These are phyloP conservation scores for Fusarium chuoi DNA, from an alignment of 2,329 filamentous ascomycete species.

Conservation along the genomic window DNA sequence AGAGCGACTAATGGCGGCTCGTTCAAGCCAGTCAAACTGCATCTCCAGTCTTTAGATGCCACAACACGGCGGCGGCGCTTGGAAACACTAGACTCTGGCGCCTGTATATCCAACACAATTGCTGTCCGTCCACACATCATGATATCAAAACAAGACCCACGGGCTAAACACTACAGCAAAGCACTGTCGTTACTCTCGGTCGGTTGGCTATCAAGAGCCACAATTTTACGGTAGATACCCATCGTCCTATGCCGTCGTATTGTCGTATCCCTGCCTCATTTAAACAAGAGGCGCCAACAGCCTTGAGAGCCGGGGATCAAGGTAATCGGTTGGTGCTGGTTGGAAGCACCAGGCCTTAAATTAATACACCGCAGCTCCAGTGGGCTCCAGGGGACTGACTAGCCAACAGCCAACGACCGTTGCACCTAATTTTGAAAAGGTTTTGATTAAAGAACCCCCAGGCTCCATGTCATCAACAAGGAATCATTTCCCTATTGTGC, in stretches of 20 bases:
- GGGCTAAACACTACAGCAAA: background rate
- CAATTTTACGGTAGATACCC: slow-evolving; percentile 29
- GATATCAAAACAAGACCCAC: slow-evolving; percentile 7
- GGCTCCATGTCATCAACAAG: slow-evolving; percentile 30
- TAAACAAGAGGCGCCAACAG: slow-evolving; percentile 36
- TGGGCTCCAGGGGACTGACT: slow-evolving; percentile 13
- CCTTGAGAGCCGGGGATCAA: slow-evolving; percentile 29
- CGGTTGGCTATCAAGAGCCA: slow-evolving; percentile 31
- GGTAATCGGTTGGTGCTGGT: slow-evolving; percentile 32
- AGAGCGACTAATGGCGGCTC: slow-evolving; percentile 20
- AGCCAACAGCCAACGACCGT: slow-evolving; percentile 29
- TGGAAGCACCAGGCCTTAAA: slow-evolving; percentile 39
- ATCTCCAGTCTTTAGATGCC: slow-evolving; percentile 17
- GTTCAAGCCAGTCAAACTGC: slow-evolving; percentile 37
- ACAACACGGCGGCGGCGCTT: slow-evolving; percentile 36
- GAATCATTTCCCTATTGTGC: slow-evolving; percentile 23
- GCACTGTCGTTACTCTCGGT: background rate
- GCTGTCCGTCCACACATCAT: slow-evolving; percentile 7
- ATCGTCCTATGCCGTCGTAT: slow-evolving; percentile 31
- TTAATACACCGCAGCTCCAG: slow-evolving; percentile 31
- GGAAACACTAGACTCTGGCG: slow-evolving; percentile 19
- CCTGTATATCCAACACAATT: slow-evolving; percentile 19
- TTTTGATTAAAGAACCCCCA: slow-evolving; percentile 35
- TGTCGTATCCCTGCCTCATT: slow-evolving; percentile 41
- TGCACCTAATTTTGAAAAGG: slow-evolving; percentile 24